phyloP scores from a whole-genome alignment of 2,329 filamentous ascomycete species.

The Botrytis porri region DNA sequence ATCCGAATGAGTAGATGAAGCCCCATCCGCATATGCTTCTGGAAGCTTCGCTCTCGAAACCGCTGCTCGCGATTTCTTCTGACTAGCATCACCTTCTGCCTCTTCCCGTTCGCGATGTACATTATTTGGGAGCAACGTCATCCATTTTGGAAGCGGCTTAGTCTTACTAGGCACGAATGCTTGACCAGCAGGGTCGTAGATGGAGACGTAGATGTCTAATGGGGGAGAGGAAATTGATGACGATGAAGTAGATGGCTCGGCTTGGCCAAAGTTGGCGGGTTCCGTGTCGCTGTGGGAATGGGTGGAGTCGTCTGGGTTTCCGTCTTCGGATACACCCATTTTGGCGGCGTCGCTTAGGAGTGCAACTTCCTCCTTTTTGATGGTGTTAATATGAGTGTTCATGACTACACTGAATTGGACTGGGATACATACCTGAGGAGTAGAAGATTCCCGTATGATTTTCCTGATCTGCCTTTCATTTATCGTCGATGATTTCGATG shows the following conservation, averaged over 20 bases:
- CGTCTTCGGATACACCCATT: constrained; percentile 27
- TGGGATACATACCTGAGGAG: constrained; percentile 1
- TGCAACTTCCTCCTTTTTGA: constrained; percentile 9
- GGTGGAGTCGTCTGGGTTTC: constrained; percentile 21
- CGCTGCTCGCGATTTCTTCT: background rate
- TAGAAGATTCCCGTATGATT: constrained; percentile 20
- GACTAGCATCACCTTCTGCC: background rate
- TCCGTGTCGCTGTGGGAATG: constrained; percentile 24
- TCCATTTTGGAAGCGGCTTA: constrained; percentile 50
- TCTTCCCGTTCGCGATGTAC: constrained; percentile 24
- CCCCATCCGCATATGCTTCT: constrained; percentile 12
- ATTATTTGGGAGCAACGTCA: constrained; percentile 35
- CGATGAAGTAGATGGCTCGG: constrained; percentile 1
- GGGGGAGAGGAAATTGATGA: background rate
- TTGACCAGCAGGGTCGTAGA: constrained; percentile 48
- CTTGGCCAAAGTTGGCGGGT: constrained; percentile 2
- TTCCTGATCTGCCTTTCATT: constrained; percentile 22
- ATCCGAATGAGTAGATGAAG: constrained; percentile 14
- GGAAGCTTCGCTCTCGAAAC: constrained; percentile 12
- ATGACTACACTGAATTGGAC: background rate
- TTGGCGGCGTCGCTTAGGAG: constrained; percentile 28
- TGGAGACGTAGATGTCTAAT: constrained; percentile 48
- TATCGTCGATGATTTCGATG: constrained; percentile 13
- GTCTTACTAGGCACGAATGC: constrained; percentile 49
- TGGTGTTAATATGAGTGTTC: background rate